These are phyloP conservation scores for Pestalotiopsis sp. DNA, from an alignment of 2,329 filamentous ascomycete species.

Conservation along the genomic window DNA sequence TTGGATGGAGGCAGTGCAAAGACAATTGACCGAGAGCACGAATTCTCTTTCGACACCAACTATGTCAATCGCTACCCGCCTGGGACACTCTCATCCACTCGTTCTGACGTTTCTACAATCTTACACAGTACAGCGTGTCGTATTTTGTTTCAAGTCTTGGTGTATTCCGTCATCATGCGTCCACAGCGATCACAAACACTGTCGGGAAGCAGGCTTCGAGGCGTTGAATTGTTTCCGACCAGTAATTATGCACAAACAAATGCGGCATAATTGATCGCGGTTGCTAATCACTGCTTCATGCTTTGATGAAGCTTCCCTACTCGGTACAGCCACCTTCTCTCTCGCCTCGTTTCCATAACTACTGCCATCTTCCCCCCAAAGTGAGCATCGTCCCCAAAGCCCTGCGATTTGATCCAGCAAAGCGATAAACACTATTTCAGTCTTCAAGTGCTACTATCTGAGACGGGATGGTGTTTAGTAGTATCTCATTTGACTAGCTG, in stretches of 20 bases:
- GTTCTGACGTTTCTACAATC: background rate
- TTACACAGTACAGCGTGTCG: background rate
- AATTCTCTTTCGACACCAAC: background rate
- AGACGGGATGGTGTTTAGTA: background rate
- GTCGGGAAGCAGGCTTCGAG: background rate
- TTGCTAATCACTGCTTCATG: background rate
- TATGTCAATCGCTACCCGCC: background rate
- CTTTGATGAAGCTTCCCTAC: background rate
- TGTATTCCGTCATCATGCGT: background rate
- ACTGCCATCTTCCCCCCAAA: background rate
- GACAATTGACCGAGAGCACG: background rate
- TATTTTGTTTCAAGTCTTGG: background rate
- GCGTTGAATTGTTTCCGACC: too few species aligned
- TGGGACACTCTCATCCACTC: background rate
- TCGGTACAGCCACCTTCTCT: background rate
- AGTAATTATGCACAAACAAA: background rate
- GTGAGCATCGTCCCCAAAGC: background rate
- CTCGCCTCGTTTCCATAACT: background rate
- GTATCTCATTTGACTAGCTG: background rate
- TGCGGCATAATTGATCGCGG: background rate
- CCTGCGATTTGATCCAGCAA: background rate
- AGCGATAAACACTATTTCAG: background rate
- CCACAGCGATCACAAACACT: background rate
- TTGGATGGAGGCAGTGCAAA: background rate
- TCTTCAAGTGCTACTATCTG: background rate